Percentiles rank a stretch among this genome's conserved stretches.
Conservation (phyloP, 2,329 filamentous ascomycete species). For the Rutstroemia sp. region DNA sequence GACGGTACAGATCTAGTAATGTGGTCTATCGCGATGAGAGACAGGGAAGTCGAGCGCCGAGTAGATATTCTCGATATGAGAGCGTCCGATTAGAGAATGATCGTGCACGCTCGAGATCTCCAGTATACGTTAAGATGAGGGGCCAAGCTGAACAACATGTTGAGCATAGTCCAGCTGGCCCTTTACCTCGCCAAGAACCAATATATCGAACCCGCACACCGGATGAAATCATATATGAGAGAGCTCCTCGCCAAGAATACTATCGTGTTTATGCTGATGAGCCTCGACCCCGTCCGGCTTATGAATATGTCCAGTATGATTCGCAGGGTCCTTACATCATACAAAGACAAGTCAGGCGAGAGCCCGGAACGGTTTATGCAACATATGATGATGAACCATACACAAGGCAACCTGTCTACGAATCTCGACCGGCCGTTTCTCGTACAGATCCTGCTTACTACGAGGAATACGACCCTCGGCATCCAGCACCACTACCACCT, state of each 20-base stretch:
- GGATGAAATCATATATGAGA: conserved; percentile 27
- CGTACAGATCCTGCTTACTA: conserved; percentile 25
- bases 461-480: conserved; percentile 40
- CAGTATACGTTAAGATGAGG: conserved; percentile 28
- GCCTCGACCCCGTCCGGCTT: conserved; percentile 26
- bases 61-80: conserved; percentile 30
- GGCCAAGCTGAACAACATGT: conserved; percentile 25
- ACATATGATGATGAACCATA: conserved; percentile 24
- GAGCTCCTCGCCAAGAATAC: conserved; percentile 29
- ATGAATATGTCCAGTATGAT: conserved; percentile 41
- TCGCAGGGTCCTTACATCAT: conserved; percentile 40
- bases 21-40: conserved; percentile 30
- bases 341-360: conserved; percentile 34
- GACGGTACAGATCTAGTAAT: conserved; percentile 27
- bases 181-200: conserved; percentile 22
- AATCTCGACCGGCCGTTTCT: conserved; percentile 17
- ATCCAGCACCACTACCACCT: conserved; percentile 29
- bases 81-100: conserved; percentile 29
- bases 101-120: conserved; percentile 30
- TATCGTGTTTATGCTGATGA: conserved; percentile 30
- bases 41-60: conserved; percentile 26
- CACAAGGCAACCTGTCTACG: conserved; percentile 24
- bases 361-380: conserved; percentile 28
- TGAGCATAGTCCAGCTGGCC: conserved; percentile 27
- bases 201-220: conserved; percentile 27